Evolutionary conservation across 805 yeast species (phyloP), one percentile per base, ranked within the genome.

Genomic region (Monosporozyma siamensis): DNA sequence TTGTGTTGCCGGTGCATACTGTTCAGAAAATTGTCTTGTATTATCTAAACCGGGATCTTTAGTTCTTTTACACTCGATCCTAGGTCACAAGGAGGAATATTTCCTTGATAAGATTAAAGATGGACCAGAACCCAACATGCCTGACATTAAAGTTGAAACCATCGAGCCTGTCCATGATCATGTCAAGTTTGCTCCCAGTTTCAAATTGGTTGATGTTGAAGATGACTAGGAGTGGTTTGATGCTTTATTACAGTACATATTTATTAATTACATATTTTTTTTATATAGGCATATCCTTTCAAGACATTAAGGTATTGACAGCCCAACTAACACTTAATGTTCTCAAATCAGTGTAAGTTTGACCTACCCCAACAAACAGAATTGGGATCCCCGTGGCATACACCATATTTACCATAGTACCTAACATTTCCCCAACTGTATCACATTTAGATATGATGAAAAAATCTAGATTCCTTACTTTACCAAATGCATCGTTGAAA

Each of bases 401-500:
- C 2, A 94, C 96, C 95, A 90, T 86, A 61, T 92, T 92, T 21
- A 90, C 96, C 86, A 90, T 85, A 1, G 95, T 80, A 20, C 98
- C 98, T 35, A 90, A 80, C 76, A 90, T 72, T 55, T 88, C 95
- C 24, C 97, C 98, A 23, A 90, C 98, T 0, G 98, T 92, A 60
- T 90, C 98, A 54, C 96, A 92, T 61, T 90, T 90, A 39, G 95
- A 83, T 30, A 90, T 82, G 45, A 90, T 81, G 66, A 90, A 92
- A 59, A 89, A 92, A 62, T 92, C 97, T 35, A 90, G 67, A 32
- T 75, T 72, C 42, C 97, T 69, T 30, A 72, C 75, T 43, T 80
- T 79, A 17, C 97, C 97, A 65, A 92, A 90, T 0, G 97, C 96
- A 52, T 79, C 77, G 59, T 90, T 89, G 68, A 90, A 90, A 59